Evolutionary conservation across 371 early-diverging fungal genomes (phyloP).

Genomic region (Mucor sp.): DNA sequence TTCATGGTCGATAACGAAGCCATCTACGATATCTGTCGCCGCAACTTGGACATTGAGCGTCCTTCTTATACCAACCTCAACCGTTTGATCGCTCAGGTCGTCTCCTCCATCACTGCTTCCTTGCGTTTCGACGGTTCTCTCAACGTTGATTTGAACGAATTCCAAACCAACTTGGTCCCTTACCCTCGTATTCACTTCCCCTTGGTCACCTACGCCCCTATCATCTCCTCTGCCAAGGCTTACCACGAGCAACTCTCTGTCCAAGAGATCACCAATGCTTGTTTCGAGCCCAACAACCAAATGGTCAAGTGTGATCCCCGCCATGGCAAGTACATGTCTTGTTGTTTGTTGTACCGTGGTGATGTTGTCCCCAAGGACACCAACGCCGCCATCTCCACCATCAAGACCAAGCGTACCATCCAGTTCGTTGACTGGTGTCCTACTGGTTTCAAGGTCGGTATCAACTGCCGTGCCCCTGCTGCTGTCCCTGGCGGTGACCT

Average conservation of each 20-base stretch:
- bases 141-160: conserved; percentile 96
- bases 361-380: conserved; percentile 88
- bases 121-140: conserved; percentile 97
- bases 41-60: conserved; percentile 96
- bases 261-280: conserved; percentile 88
- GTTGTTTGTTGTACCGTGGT: conserved; percentile 93
- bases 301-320: conserved; percentile 97
- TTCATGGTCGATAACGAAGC: conserved; percentile 99
- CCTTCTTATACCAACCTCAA: conserved; percentile 98
- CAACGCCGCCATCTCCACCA: conserved; percentile 83
- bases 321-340: conserved; percentile 96
- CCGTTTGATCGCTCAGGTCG: conserved; percentile 98
- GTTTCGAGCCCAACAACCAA: conserved; percentile 94
- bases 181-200: conserved; percentile 98
- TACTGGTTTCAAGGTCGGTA: conserved; percentile 97
- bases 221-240: conserved; percentile 89
- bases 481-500: conserved; percentile 88
- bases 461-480: conserved; percentile 88
- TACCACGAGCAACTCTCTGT: conserved; percentile 90
- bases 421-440: conserved; percentile 98
- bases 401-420: conserved; percentile 90
- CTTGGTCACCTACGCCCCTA: conserved; percentile 92
- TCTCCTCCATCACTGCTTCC: conserved; percentile 99
- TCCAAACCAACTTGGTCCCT: conserved; percentile 97
- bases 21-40: conserved; percentile 98